Evolutionary conservation across 2,329 filamentous ascomycete genomes (phyloP).

Genomic region (Hirsutella minnesotensis): DNA sequence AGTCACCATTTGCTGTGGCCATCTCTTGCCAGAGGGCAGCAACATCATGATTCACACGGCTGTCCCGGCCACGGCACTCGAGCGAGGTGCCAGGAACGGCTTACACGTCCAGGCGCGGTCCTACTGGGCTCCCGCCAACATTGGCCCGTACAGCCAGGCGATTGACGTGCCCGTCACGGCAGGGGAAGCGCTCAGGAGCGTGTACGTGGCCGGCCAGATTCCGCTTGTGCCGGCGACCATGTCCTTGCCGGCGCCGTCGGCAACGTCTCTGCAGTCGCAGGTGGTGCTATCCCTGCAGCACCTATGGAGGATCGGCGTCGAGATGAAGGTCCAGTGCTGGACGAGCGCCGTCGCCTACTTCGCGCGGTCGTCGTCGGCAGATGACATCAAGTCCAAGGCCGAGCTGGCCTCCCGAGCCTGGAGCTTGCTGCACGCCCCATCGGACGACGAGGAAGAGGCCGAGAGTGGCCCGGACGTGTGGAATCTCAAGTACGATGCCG

Average conservation of each 20-base stretch:
- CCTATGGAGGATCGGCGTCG: conserved; percentile 68
- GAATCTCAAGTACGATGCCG: conserved; percentile 49
- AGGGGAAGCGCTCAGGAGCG: conserved; percentile 17
- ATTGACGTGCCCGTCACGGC: conserved; percentile 36
- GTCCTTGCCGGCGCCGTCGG: conserved; percentile 35
- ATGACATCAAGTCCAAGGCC: conserved; percentile 22
- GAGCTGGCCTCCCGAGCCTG: conserved; percentile 34
- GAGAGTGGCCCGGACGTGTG: conserved; percentile 51
- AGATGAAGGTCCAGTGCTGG: conserved; percentile 65
- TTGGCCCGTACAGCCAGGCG: conserved; percentile 92
- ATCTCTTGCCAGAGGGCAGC: conserved; percentile 45
- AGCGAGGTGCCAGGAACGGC: conserved; percentile 33
- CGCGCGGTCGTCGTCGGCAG: conserved; percentile 22
- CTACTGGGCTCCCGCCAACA: conserved; percentile 97
- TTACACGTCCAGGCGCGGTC: conserved; percentile 88
- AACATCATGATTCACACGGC: conserved; percentile 49
- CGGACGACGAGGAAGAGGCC: conserved; percentile 17
- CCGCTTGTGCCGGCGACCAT: conserved; percentile 75
- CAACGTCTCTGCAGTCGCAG: conserved; percentile 40
- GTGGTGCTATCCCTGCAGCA: conserved; percentile 73
- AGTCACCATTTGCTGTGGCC: conserved; percentile 70
- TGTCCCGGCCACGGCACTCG: conserved; percentile 18
- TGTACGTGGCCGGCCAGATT: conserved; percentile 83
- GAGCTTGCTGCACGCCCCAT: conserved; percentile 29
- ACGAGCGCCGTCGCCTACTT: conserved; percentile 66